Evolutionary conservation across 139 green algal genomes (phyloP).

Genomic region (Eudorina sp.): DNA sequence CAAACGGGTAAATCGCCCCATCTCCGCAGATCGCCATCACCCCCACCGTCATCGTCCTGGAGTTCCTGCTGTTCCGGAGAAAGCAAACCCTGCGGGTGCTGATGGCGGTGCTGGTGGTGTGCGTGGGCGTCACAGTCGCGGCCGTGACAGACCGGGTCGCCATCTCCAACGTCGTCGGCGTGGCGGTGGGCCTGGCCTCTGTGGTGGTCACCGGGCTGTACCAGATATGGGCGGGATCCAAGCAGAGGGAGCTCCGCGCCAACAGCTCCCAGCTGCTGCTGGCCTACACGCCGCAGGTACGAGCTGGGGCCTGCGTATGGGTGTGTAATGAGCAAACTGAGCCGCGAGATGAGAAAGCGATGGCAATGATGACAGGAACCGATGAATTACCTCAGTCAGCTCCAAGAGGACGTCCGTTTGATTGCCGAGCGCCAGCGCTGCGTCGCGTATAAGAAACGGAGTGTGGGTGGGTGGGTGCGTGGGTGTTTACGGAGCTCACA

Average conservation of each 20-base stretch:
- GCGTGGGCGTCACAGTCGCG: conserved; percentile 80
- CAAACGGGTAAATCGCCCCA: too few species aligned
- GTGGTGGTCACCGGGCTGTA: conserved; percentile 75
- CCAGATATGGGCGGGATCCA: conserved; percentile 66
- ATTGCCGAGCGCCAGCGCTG: too few species aligned
- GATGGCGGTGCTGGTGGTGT: conserved; percentile 69
- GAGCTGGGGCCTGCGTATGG: too few species aligned
- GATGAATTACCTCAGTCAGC: too few species aligned
- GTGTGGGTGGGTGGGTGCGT: too few species aligned
- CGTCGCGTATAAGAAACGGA: too few species aligned
- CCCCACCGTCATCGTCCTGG: conserved; percentile 82
- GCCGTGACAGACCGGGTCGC: conserved; percentile 83
- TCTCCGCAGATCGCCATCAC: conserved; percentile 80
- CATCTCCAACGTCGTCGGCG: conserved; percentile 68
- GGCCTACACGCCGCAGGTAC: conserved; percentile 50
- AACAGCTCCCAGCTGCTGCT: conserved; percentile 72
- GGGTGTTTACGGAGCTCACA: too few species aligned
- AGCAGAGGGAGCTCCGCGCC: conserved; percentile 68
- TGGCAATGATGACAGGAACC: too few species aligned
- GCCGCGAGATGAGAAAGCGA: too few species aligned
- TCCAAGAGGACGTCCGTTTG: too few species aligned
- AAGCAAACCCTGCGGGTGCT: conserved; percentile 42
- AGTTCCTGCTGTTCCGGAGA: conserved; percentile 73
- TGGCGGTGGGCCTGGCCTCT: conserved; percentile 72
- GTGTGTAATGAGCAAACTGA: too few species aligned